Base-by-base conservation (phyloP, 805 yeast genomes). In the Candida nemodendra region DNA sequence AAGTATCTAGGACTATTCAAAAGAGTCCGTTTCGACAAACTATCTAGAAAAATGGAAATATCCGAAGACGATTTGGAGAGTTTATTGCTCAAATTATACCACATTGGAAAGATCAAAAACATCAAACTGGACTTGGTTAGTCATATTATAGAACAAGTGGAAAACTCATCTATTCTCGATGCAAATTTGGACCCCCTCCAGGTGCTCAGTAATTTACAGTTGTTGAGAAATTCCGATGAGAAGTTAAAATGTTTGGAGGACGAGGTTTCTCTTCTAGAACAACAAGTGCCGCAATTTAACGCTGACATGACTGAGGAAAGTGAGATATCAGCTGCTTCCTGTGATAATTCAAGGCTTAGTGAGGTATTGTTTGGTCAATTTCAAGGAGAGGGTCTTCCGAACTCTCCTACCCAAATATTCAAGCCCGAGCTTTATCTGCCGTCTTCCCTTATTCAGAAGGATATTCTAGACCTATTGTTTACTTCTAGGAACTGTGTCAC, bases 81-180 rank as follows among this genome's bases (percentile, higher is more conserved):
- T 11, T 30, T 59, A 22, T 28, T 62, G 4, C 26, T 64, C 9
- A 57, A 52, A 33, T 26, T 60, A 22, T 46, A 49, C 27, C 44
- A 44, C 13, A 34, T 39, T 3, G 68, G 68, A 7, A 32, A 38
- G 21, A 29, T 64, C 4, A 25, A 30, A 7, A 40, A 47, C 18
- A 30, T 53, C 27, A 56, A 50, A 30, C 37, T 64, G 18, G 62
- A 64, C 42, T 39, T 54, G 6, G 44, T 48, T 12, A 47, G 49
- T 8, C 36, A 44, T 11, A 32, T 38, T 4, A 42, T 61, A 9
- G 50, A 42, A n/a, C 32, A 28, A 5, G 34, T n/a, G 13, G 36
- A 26, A 3, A 12, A 26, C 9, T 24, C 30, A 9, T 13, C 14
- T 9, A 12, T 49, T 9, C 11, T 50, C 14, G 38, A 44, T 18